Evolutionary conservation across 345 rosid genomes (phyloP), one percentile per base, ranked within the genome.

Genomic region (Pistacia vera): DNA sequence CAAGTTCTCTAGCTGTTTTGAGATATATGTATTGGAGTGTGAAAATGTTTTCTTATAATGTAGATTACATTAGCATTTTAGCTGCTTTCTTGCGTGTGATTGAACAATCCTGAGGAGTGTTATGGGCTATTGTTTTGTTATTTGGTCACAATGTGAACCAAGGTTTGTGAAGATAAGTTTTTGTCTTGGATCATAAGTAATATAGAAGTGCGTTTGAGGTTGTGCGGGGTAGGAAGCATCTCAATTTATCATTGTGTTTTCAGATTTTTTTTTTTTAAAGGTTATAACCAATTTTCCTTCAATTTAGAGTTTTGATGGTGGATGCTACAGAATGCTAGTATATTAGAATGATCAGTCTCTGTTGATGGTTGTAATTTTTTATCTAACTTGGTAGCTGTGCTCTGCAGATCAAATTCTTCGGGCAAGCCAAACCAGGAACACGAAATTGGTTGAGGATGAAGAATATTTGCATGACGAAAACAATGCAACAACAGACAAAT

Each of bases 381-480:
- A 30, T 33, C 36, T 61, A 17, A 67, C 25, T 60, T 18, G 38
- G 20, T 60, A 20, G 41, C 4, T 16, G 48, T 72, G 18, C 11
- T 64, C 10, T 52, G 64, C 89, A 87, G 94, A 79, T 66, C 84
- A 81, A 66, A 72, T 83, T 65, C 70, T 77, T 25, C 64, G 60
- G 68, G 78, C 72, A 2, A 68, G 68, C 69, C 48, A 35, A 8
- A 41, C 74, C 49, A 55, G 4, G 18, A 52, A 49, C 17, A 73
- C 72, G 72, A 61, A 78, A 73, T 62, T 72, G 17, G 59, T 11
- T 0, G 84, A 80, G 28, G 81, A 75, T 22, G 84, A 63, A 58
- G 75, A 58, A 51, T 12, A 28, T 30, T 64, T 64, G 67, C 33
- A 17, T 63, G 18, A 51, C 48, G 44, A 73, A 62, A 64, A 58